phyloP scores from a whole-genome alignment of 2,329 filamentous ascomycete species.

The Trichophyton rubrum region DNA sequence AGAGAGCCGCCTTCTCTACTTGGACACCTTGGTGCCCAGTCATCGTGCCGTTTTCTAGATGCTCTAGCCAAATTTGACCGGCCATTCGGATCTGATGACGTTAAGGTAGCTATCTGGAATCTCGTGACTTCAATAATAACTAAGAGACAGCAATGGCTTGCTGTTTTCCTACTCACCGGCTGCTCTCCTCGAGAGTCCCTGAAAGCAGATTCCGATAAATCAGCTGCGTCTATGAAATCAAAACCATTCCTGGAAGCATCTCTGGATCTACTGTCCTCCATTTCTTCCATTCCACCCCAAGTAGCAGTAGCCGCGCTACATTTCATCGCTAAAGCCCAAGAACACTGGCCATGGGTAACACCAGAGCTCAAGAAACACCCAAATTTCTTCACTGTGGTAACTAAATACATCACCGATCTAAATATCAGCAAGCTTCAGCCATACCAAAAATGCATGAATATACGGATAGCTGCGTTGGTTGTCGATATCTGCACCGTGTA shows the following conservation, averaged over 20 bases:
- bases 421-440: conserved; percentile 41
- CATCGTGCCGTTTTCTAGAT: conserved; percentile 72
- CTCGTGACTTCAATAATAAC: conserved; percentile 77
- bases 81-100: conserved; percentile 50
- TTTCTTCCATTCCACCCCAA: conserved; percentile 51
- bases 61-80: conserved; percentile 64
- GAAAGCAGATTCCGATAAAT: conserved; percentile 39
- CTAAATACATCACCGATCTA: conserved; percentile 53
- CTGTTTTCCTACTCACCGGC: conserved; percentile 81
- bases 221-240: conserved; percentile 38
- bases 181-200: conserved; percentile 67
- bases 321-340: conserved; percentile 78
- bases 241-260: conserved; percentile 64
- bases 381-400: conserved; percentile 58
- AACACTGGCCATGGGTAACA: conserved; percentile 92
- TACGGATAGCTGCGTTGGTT: conserved; percentile 64
- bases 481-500: conserved; percentile 86
- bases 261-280: conserved; percentile 54
- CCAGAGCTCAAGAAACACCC: conserved; percentile 63
- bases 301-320: conserved; percentile 66
- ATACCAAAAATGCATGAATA: conserved; percentile 43
- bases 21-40: conserved; percentile 70
- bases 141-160: conserved; percentile 90
- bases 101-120: conserved; percentile 52
- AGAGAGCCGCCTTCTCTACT: conserved; percentile 89